Base-by-base conservation (phyloP, 495 filamentous ascomycete genomes). In the Lophiostoma macrostomum region DNA sequence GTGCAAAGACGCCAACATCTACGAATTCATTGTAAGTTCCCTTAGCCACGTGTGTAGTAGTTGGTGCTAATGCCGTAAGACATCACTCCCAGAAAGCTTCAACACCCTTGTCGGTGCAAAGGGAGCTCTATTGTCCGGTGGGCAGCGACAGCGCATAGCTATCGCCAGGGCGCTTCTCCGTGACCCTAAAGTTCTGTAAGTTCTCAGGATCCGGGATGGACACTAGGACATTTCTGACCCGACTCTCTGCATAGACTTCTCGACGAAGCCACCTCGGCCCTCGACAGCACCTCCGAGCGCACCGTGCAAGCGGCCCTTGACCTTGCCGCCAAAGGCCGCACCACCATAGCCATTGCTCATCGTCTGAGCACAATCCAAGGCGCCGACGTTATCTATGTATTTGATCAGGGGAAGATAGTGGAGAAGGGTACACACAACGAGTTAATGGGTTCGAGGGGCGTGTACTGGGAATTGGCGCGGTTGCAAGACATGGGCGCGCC, bases 311-410 rank as follows among this genome's bases (percentile, higher is more conserved):
- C 25, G 0, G 61, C 64, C 3, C 51, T 67, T n/a, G 58, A 61
- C 29, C 30, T 22, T n/a, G 64, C 64, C 13, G 32, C 62, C 8
- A 53, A 60, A 44, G 55, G 52, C 22, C 76, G 84, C 11, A 85
- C 79, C 40, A 94, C 94, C 8, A 63, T 94, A n/a, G 88, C 93
- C 1, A 91, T 96, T 63, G 90, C 90, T 8, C 90, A 96, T 66
- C 79, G 90, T 2, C 67, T 96, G 16, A 88, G 84, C 64, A 95
- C 90, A 0, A 88, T 95, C 66, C 84, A 83, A 3, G 87, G 93
- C 61, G 93, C 91, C 49, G 90, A 95, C 68, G 77, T 79, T 29
- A 90, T 96, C 48, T 73, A 93, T 20, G 89, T 94, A 8, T 74
- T 95, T 68, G 84, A 83, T 52, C 85, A 86, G 18, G 90, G 90